phyloP scores from a whole-genome alignment of 345 rosid genomes.

The Brassica incana region DNA sequence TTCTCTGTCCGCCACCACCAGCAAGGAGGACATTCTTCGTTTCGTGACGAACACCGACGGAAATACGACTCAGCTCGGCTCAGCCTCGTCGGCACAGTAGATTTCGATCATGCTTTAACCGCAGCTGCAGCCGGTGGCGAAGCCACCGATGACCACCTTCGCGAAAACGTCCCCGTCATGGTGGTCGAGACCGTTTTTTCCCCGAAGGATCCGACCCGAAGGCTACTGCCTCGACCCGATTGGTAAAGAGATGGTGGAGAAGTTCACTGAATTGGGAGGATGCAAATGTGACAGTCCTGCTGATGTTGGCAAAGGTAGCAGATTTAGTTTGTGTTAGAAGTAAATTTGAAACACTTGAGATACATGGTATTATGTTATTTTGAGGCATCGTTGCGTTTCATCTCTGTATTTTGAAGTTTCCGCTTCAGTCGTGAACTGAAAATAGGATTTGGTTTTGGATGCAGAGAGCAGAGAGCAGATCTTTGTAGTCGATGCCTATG shows the following conservation, averaged over 20 bases:
- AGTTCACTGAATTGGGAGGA: constrained; percentile 59
- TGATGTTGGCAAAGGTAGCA: constrained; percentile 64
- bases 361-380: constrained; percentile 2
- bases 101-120: constrained; percentile 73
- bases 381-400: constrained; percentile 10
- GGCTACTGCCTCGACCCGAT: constrained; percentile 69
- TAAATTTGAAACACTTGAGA: neutral
- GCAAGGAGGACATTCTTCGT: constrained; percentile 58
- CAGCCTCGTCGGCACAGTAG: constrained; percentile 70
- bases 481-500: constrained; percentile 67
- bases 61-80: constrained; percentile 60
- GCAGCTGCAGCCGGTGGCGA: constrained; percentile 93
- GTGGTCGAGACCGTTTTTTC: constrained; percentile 76
- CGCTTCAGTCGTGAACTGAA: constrained; percentile 12
- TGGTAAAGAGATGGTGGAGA: constrained; percentile 30
- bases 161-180: constrained; percentile 65
- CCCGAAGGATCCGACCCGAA: constrained; percentile 57
- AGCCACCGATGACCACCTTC: constrained; percentile 68
- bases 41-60: constrained; percentile 63
- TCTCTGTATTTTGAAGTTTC: constrained; percentile 12
- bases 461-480: constrained; percentile 55
- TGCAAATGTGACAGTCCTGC: constrained; percentile 48
- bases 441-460: constrained; percentile 26
- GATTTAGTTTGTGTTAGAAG: neutral
- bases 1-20: constrained; percentile 37